Base-by-base conservation (phyloP, 208 protist genomes). In the Phytomonas serpens region DNA sequence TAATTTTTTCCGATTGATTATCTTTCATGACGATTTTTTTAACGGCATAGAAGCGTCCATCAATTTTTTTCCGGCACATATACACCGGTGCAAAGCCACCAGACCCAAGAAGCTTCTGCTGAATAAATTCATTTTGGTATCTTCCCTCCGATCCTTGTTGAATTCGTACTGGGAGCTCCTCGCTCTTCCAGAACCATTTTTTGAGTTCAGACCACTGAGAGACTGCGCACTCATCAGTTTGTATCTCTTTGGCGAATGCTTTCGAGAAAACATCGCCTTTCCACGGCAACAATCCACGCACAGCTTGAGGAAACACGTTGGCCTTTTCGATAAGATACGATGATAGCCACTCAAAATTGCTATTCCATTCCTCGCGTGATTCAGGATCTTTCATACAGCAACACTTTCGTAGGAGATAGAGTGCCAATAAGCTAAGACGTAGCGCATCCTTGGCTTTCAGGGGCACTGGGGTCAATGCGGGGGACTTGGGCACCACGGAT, bases 51-150 rank as follows among this genome's bases (percentile, higher is more conserved):
- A 88, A 71, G 14, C 81, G 77, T 9, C 83, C 87, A 72, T 96
- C 90, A 31, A 93, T 80, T 73, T 89, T 92, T 69, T 95, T 95
- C 6, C 90, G 77, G 65, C 87, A 95, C 38, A 95, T 86, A 73
- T 87, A 95, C 51, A 95, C 90, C 3, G 90, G 90, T 0, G 87
- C 90, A 69, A 93, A 95, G 33, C 90, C 86, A 31, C 90, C 90
- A n/a, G 82, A 76, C 0, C 90, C 90, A 10, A 95, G 76, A 14
- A 87, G 71, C 9, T 82, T 76, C 72, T 93, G 86, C 72, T 95
- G 73, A 57, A 93, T 93, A 72, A 95, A 95, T 75, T 95, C 85
- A 67, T 84, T 83, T 38, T 75, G 74, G 76, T 92, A 95, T 34
- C 90, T 73, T 51, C 87, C 87, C 42, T 84, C 75, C 5, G 82